Base-by-base conservation (phyloP, 106 monocot species). In the Dioscorea zingiberensis region DNA sequence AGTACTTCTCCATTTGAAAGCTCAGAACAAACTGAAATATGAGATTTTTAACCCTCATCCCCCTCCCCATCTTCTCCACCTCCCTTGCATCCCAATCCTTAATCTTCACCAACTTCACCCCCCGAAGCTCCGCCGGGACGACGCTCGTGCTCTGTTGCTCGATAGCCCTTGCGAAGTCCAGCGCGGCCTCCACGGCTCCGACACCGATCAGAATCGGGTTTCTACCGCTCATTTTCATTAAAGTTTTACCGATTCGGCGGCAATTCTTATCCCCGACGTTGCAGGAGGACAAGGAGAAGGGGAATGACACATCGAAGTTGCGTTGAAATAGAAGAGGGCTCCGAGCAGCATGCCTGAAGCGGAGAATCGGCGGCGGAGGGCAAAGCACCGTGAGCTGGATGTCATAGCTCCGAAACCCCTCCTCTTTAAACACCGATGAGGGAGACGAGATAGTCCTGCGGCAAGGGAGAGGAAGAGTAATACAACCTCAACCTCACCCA, bases 131-230 rank as follows among this genome's bases (percentile, higher is more conserved):
- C n/a, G 60, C 72, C 2, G 78, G 75, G 16, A 84, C 17, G 18
- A 63, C 10, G 11, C 68, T 56, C 71, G 64, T 76, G 29, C 60
- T 70, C 25, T 48, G 57, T 63, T 60, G 69, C 47, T 84, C 71
- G 1, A 81, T 44, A 4, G 71, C 66, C 3, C 18, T 25, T 21
- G 61, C 32, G 62, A 89, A 89, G 55, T 89, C 81, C 12, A 56
- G 53, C 0, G 81, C 81, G 13, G 88, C 81, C 16, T 81, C 75
- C 1, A 59, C 78, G 8, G 84, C 88, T 7, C 88, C 81, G 13
- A 78, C 73, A 3, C 88, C 88, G 24, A 89, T 78, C 32, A 89
- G 81, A 72, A 89, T 73, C n/a, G 84, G 84, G 47, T 84, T 84
- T 13, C 72, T 54, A 25, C 25, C 62, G 17, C 21, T 21, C n/a